Base-by-base conservation (phyloP, 1,284 basidiomycete genomes). In the Ceratobasidium theobromae region DNA sequence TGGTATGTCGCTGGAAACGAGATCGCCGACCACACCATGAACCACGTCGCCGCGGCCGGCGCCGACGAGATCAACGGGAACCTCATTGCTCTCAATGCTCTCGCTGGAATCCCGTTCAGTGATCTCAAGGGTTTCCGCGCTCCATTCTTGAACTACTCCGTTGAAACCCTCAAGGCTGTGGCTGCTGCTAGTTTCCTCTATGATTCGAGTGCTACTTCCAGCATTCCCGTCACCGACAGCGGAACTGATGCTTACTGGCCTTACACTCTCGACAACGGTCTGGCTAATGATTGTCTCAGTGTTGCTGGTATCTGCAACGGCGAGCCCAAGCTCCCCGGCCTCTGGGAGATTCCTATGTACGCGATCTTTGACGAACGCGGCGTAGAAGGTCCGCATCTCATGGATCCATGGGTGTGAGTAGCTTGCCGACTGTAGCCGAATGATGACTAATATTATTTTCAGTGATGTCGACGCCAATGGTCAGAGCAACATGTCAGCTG, bases 11-110 rank as follows among this genome's bases (percentile, higher is more conserved):
- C 86, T 5, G 90, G 91, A 38, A 92, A 93, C 75, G 90, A 93
- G 73, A 89, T 93, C 69, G 89, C 87, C n/a, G 90, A 92, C 76
- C 89, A 91, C 76, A 91, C 89, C 33, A 91, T 93, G 87, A 90
- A 89, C n/a, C 90, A 92, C 75, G 85, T 89, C 68, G 87, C 85
- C 58, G 75, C 79, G 23, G 86, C 86, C 6, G 78, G 83, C 0
- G 72, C 79, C 5, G 83, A 83, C 45, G 87, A 92, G 75, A 84
- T 93, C 69, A 83, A 88, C 73, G 90, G 91, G 65, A 92, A 92
- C 74, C 79, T 93, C 30, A 85, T 90, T 68, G 87, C 89, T 12
- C 81, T 92, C 64, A 93, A 93, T 73, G 83, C 89, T 3, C 82
- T 91, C 32, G 84, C 88, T 30, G 91, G 91, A 28, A 91, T 93